Evolutionary conservation across 2,329 filamentous ascomycete genomes (phyloP).

Genomic region (Calonectria pseudoreteaudii): DNA sequence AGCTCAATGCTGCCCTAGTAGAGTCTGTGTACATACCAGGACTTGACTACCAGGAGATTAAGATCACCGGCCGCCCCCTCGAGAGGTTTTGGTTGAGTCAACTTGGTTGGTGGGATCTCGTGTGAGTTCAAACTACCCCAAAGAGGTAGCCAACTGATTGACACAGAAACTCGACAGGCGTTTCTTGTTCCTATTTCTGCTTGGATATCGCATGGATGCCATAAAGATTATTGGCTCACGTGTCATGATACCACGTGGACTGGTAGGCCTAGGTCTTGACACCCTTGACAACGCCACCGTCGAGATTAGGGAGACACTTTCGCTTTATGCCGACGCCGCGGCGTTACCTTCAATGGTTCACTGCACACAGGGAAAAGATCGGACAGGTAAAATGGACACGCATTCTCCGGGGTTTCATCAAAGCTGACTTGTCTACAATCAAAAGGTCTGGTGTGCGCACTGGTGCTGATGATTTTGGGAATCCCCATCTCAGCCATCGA

Average conservation of each 20-base stretch:
- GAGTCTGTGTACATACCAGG: slow-evolving; percentile 72
- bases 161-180: slow-evolving; percentile 39
- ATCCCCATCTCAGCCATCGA: slow-evolving; percentile 71
- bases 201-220: slow-evolving; percentile 76
- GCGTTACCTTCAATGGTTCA: slow-evolving; percentile 78
- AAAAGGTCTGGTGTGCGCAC: slow-evolving; percentile 77
- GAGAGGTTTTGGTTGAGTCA: slow-evolving; percentile 75
- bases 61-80: slow-evolving; percentile 79
- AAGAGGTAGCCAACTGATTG: background rate
- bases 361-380: slow-evolving; percentile 91
- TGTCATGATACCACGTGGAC: slow-evolving; percentile 78
- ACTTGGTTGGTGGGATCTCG: slow-evolving; percentile 74
- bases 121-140: slow-evolving; percentile 58
- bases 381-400: slow-evolving; percentile 53
- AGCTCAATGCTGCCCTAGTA: slow-evolving; percentile 61
- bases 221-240: slow-evolving; percentile 76
- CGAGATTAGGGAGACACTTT: slow-evolving; percentile 64
- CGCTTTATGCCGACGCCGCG: slow-evolving; percentile 43
- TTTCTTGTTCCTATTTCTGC: slow-evolving; percentile 70
- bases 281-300: slow-evolving; percentile 75
- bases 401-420: background rate
- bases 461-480: slow-evolving; percentile 74
- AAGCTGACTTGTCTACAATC: background rate
- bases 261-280: slow-evolving; percentile 76
- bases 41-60: slow-evolving; percentile 74